These are phyloP conservation scores for Aspergillus egyptiacus DNA, from an alignment of 495 filamentous ascomycete species.

Conservation along the genomic window DNA sequence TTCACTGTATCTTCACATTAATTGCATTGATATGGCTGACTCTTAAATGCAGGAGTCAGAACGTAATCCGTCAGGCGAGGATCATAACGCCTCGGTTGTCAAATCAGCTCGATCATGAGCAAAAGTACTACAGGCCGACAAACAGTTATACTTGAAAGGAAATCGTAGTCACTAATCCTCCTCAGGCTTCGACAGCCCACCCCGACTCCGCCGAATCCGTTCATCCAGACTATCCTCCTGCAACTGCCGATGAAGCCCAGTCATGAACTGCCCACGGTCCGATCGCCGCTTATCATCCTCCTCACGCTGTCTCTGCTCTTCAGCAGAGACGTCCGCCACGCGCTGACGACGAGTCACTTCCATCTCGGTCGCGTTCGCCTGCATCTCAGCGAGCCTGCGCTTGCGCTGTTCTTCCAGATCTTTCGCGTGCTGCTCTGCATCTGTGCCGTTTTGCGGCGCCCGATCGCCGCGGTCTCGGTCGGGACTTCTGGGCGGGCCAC, in stretches of 20 bases:
- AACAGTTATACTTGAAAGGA: not conserved
- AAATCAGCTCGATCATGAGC: not conserved
- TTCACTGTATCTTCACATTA: not conserved
- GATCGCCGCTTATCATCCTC: conserved; percentile 51
- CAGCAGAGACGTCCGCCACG: conserved; percentile 58
- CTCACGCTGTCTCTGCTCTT: conserved; percentile 58
- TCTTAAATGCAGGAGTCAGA: not conserved
- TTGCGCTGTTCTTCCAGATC: conserved; percentile 37
- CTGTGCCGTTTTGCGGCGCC: conserved; percentile 9
- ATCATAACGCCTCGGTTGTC: not conserved
- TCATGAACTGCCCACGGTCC: conserved; percentile 37
- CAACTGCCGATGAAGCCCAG: conserved; percentile 34
- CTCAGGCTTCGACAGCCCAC: conserved; percentile 30
- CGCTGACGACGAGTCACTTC: conserved; percentile 68
- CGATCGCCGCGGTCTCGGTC: conserved; percentile 22
- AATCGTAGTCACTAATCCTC: conserved; percentile 21
- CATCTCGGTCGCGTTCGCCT: conserved; percentile 70
- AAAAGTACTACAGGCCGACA: not conserved
- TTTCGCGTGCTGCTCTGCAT: conserved; percentile 15
- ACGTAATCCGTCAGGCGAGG: not conserved
- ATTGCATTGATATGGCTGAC: not conserved
- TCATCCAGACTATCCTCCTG: conserved; percentile 41
- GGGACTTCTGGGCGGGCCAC: conserved; percentile 18
- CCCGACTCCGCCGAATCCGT: conserved; percentile 36
- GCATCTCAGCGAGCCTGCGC: conserved; percentile 79